Base-by-base conservation (phyloP, 139 green algal genomes). In the Spirogloea muscicola region DNA sequence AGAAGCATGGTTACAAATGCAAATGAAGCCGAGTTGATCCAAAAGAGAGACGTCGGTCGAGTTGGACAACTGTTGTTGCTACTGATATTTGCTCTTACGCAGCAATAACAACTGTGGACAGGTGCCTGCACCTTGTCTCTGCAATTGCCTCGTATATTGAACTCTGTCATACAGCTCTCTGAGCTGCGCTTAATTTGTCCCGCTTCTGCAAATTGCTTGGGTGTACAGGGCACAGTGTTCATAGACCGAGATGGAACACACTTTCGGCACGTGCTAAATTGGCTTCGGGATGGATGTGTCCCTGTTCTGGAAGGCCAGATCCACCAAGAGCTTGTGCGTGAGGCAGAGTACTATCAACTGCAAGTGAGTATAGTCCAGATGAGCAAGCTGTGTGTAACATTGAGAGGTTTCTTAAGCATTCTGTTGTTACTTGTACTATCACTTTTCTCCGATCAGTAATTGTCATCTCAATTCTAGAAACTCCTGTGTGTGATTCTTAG, bases 191-290 rank as follows among this genome's bases (percentile, higher is more conserved):
- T n/a, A n/a, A n/a, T n/a, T n/a, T n/a, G n/a, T n/a, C n/a, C n/a
- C n/a, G n/a, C n/a, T n/a, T n/a, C n/a, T n/a, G n/a, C n/a, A n/a
- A n/a, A n/a, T n/a, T n/a, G n/a, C n/a, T n/a, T n/a, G n/a, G n/a
- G 10, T 39, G 27, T 52, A 3, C 52, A 77, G 69, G 59, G 27
- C 3, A 55, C 69, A 3, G 52, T 77, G 18, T 77, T 77, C 69
- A 77, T 77, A 43, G 69, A 77, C 69, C 39, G 69, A 4, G 69
- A 77, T 27, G 69, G 69, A n/a, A 46, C 21, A 16, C 69, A 77
- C 36, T 77, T 77, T 39, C 27, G 69, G 7, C 69, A 77, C 52
- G 37, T 77, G 31, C 69, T 77, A n/a, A 77, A 77, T 57, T 77
- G 69, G 69, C 69, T 77, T 10, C 33, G 69, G 13, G 69, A 77